phyloP scores from a whole-genome alignment of 345 rosid genomes.

The Eucalyptus pauciflora region DNA sequence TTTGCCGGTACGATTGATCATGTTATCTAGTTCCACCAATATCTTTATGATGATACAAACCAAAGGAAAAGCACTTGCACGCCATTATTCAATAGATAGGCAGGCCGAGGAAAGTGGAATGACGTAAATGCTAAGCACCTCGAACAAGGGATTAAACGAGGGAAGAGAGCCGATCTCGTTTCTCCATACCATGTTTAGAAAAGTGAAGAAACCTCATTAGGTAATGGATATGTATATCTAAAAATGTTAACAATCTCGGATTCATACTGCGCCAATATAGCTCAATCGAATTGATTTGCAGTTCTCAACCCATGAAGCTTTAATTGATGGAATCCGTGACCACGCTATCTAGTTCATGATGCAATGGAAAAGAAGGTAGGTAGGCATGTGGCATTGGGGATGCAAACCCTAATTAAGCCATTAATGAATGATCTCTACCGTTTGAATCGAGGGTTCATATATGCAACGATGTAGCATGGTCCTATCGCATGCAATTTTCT shows the following conservation, averaged over 20 bases:
- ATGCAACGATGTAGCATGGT: neutral
- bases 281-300: neutral
- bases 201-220: neutral
- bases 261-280: neutral
- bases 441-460: neutral
- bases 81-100: neutral
- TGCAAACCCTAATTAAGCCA: neutral
- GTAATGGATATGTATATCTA: accelerated
- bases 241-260: neutral
- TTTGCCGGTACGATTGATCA: neutral
- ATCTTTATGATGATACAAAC: neutral
- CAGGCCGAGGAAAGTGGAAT: neutral
- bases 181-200: neutral
- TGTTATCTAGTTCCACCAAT: neutral
- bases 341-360: neutral
- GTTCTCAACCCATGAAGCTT: neutral
- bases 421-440: neutral
- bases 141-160: neutral
- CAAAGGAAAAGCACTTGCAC: neutral
- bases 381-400: neutral
- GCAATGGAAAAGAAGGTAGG: neutral
- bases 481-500: neutral
- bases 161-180: neutral
- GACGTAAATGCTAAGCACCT: neutral
- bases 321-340: neutral